Conservation (phyloP, 345 rosid genomes). For the Brassica napus region DNA sequence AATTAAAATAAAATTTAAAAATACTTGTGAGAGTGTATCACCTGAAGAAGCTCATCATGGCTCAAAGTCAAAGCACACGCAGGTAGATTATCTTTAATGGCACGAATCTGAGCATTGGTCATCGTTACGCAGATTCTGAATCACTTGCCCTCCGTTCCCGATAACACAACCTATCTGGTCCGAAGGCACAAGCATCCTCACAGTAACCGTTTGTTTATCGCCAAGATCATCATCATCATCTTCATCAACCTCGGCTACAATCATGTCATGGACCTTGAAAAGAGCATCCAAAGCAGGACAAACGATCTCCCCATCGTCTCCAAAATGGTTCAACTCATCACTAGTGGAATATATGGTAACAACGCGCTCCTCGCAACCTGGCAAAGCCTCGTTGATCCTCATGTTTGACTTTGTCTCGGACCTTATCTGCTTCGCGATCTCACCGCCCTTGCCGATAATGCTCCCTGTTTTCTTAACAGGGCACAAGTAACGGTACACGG, state of each 20-base stretch:
- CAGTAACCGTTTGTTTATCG: conserved; percentile 46
- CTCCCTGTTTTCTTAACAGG: conserved; percentile 65
- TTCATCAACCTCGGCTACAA: conserved; percentile 22
- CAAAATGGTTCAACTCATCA: conserved; percentile 56
- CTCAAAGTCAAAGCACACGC: conserved; percentile 52
- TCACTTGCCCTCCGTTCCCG: conserved; percentile 76
- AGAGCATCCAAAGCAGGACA: conserved; percentile 77
- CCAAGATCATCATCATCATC: conserved; percentile 40
- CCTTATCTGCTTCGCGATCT: conserved; percentile 66
- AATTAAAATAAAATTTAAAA: not conserved
- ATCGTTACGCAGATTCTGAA: conserved; percentile 63
- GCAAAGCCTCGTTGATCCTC: conserved; percentile 62
- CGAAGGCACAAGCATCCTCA: conserved; percentile 71
- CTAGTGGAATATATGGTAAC: conserved; percentile 63
- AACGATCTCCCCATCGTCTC: conserved; percentile 53
- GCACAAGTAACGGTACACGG: conserved; percentile 66
- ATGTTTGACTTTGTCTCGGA: conserved; percentile 59
- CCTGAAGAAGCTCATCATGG: conserved; percentile 79
- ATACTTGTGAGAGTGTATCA: conserved; percentile 27
- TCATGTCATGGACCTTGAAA: conserved; percentile 63
- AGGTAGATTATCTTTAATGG: conserved; percentile 63
- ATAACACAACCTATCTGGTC: conserved; percentile 82
- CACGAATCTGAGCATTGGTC: conserved; percentile 65
- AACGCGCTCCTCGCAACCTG: conserved; percentile 69
- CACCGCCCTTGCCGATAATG: conserved; percentile 79